Evolutionary conservation across 805 yeast species (phyloP), one percentile per base, ranked within the genome.

Genomic region (Hagleromyces aurorensis): DNA sequence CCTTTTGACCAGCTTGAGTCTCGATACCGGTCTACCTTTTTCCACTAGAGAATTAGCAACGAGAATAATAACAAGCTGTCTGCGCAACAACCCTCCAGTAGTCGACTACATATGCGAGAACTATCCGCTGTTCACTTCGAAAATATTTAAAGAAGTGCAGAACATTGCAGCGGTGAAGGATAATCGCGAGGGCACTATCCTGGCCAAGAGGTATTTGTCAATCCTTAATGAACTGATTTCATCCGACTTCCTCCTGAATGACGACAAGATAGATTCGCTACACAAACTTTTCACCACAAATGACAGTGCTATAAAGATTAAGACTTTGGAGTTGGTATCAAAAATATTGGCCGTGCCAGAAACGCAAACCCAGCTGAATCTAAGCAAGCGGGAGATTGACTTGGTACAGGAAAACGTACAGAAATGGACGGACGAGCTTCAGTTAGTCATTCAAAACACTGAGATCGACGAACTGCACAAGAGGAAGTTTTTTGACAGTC

Each of bases 41-140:
- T 22, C 40, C 1, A 25, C 57, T 14, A 61, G 65, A 34, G 91
- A 84, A 34, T 44, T 69, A 24, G 52, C 75, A 1, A 68, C 74
- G 9, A 62, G 85, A 37, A 62, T 79, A 16, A 60, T 86, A 34
- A 77, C 81, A 0, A 66, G 83, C 4, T 56, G 87, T 4, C 53
- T 85, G 25, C 66, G 95, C 44, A 85, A 85, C 50, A 86, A 86
- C 48, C 75, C 73, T 2, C 70, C 68, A 2, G 85, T 86, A 0
- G 39, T 67, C 2, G 52, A 53, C 2, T 62, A 62, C 31, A 57
- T 69, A 9, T 47, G 44, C 22, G 35, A 21, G 6, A 23, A 31
- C 5, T 52, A 56, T 32, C 69, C 76, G 0, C 36, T 38, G 4
- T 52, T 54, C 29, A 48, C 65, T 12, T 70, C 67, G 37, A 34